Percentiles rank a stretch among this genome's conserved stretches.
Conservation (phyloP, 306 rosid genomes). For the Rubus parviflorus region DNA sequence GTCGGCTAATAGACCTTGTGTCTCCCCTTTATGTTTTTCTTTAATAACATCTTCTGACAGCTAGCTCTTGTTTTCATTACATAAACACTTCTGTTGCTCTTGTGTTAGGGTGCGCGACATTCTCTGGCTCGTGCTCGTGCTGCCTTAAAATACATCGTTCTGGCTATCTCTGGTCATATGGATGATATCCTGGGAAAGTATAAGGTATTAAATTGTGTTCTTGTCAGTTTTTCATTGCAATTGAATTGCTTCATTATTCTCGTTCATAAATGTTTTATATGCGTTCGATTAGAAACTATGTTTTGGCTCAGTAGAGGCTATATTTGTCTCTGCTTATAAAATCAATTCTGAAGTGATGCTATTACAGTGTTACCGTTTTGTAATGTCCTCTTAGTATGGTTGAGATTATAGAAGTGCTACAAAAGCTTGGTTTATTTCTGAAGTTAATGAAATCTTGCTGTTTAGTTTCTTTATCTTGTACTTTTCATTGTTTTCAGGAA, state of each 20-base stretch:
- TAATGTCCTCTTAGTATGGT: neutral
- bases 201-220: conserved; percentile 51
- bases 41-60: conserved; percentile 2
- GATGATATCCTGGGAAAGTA: conserved; percentile 83
- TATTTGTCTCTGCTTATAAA: neutral
- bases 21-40: neutral
- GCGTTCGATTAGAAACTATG: neutral
- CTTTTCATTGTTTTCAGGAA: conserved; percentile 53
- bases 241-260: neutral
- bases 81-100: conserved; percentile 11
- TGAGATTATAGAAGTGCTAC: conserved; percentile 1
- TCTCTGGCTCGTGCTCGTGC: conserved; percentile 67
- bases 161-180: conserved; percentile 88
- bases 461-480: conserved; percentile 1
- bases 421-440: conserved; percentile 19
- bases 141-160: conserved; percentile 81
- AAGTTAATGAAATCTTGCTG: conserved; percentile 17
- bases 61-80: conserved; percentile 3
- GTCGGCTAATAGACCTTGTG: neutral
- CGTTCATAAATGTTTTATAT: neutral
- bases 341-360: neutral
- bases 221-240: neutral
- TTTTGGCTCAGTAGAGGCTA: neutral
- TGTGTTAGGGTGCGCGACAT: conserved; percentile 60
- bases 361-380: neutral